Evolutionary conservation across 768 basidiomycete species (phyloP).

Genomic region (Cytidiella melzeri): DNA sequence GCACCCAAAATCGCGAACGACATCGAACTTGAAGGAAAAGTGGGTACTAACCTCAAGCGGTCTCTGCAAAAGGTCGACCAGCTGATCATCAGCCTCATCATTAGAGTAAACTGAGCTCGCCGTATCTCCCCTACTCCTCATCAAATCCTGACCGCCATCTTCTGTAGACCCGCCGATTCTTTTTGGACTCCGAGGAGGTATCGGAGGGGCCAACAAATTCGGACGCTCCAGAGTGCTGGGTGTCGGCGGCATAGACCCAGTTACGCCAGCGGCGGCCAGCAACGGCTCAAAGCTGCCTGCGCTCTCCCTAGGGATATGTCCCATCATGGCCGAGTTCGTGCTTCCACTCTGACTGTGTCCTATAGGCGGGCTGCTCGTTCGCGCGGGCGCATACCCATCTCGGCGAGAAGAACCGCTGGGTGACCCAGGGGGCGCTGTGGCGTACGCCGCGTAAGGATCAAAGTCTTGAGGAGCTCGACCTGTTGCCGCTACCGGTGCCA

Average conservation of each 20-base stretch:
- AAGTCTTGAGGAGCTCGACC: slow-evolving; percentile 19
- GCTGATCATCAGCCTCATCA: slow-evolving; percentile 8
- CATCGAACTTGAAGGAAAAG: not conserved
- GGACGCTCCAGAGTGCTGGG: slow-evolving; percentile 14
- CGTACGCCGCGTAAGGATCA: slow-evolving; percentile 52
- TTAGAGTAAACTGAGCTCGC: slow-evolving; percentile 19
- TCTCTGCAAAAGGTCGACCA: slow-evolving; percentile 15
- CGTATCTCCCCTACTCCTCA: slow-evolving; percentile 5
- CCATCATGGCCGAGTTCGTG: slow-evolving; percentile 24
- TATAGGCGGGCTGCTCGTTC: slow-evolving; percentile 43
- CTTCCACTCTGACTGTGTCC: slow-evolving; percentile 23
- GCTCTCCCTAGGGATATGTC: slow-evolving; percentile 44
- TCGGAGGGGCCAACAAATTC: slow-evolving; percentile 5
- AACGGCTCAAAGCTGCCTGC: slow-evolving; percentile 58
- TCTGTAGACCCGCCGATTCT: slow-evolving; percentile 2
- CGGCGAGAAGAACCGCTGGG: slow-evolving; percentile 12
- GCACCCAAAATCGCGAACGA: slow-evolving; percentile 1
- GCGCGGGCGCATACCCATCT: slow-evolving; percentile 41
- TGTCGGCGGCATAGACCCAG: slow-evolving; percentile 13
- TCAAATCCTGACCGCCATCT: slow-evolving; percentile 4
- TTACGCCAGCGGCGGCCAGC: slow-evolving; percentile 27
- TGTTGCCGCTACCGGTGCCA: slow-evolving; percentile 15
- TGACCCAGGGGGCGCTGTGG: slow-evolving; percentile 16
- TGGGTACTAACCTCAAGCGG: slow-evolving; percentile 11
- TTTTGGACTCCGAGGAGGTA: slow-evolving; percentile 18